These are phyloP conservation scores for Penicillium subrubescens DNA, from an alignment of 495 filamentous ascomycete species.

Conservation along the genomic window DNA sequence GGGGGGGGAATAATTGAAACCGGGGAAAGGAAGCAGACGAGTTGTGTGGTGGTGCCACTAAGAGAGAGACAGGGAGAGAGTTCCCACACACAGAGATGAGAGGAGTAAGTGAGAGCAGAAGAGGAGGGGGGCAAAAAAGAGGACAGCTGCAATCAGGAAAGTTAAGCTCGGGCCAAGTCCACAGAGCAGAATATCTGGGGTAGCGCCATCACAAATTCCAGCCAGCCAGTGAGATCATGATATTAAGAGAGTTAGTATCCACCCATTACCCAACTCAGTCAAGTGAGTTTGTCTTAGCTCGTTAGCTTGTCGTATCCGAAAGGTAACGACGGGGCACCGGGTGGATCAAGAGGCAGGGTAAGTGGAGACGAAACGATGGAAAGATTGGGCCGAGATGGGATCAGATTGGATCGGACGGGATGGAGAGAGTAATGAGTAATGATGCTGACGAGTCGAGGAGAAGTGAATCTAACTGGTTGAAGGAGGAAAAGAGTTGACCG, in stretches of 20 bases:
- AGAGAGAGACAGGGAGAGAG: background rate
- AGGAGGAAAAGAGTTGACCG: conserved; percentile 4
- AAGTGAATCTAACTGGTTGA: background rate
- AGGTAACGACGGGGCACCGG: background rate
- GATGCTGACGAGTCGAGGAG: conserved; percentile 3
- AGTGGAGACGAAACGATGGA: background rate
- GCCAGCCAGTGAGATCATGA: no score
- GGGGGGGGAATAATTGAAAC: background rate
- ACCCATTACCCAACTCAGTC: background rate
- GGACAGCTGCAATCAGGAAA: background rate
- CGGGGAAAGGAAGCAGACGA: conserved; percentile 2
- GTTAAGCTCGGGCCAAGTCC: conserved; percentile 3
- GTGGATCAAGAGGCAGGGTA: background rate
- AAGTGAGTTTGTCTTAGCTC: background rate
- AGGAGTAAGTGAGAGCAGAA: background rate
- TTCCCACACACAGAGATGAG: no score
- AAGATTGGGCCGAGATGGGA: background rate
- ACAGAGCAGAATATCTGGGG: conserved; percentile 13
- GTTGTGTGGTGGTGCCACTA: background rate
- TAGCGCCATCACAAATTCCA: conserved; percentile 2
- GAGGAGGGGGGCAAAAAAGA: background rate
- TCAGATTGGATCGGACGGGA: background rate
- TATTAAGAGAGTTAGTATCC: no score
- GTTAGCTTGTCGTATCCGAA: conserved; percentile 4
- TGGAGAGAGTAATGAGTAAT: background rate